Evolutionary conservation across 2,329 filamentous ascomycete species (phyloP).

Genomic region (Aspergillus hortae): DNA sequence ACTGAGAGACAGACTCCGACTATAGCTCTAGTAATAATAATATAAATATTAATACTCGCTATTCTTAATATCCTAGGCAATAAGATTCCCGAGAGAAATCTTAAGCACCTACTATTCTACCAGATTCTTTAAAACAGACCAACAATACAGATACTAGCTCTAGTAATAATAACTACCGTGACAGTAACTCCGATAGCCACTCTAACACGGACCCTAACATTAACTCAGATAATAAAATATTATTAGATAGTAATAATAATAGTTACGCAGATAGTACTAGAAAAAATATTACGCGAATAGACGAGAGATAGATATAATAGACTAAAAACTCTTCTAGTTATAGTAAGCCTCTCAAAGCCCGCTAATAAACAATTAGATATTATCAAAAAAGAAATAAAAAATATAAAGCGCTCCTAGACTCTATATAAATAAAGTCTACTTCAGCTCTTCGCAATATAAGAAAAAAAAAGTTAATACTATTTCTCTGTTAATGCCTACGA

Average conservation of each 20-base stretch:
- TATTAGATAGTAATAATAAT: not conserved
- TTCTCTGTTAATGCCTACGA: not conserved
- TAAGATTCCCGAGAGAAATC: not conserved
- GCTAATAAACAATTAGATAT: not conserved
- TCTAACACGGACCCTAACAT: not conserved
- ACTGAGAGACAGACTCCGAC: not conserved
- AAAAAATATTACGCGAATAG: not conserved
- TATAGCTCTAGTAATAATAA: not conserved
- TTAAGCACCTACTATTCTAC: not conserved
- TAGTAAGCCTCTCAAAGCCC: not conserved
- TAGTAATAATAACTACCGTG: not conserved
- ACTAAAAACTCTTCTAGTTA: not conserved
- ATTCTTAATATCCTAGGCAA: not conserved
- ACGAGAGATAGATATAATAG: not conserved
- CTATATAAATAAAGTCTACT: not conserved
- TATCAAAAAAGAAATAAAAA: not conserved
- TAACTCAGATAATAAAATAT: not conserved
- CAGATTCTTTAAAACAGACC: not conserved
- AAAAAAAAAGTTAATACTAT: constrained; percentile 1
- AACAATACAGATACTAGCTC: not conserved
- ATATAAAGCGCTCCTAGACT: not conserved
- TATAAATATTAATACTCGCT: not conserved
- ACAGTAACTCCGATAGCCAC: not conserved
- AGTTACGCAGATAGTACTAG: not conserved
- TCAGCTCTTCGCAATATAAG: constrained; percentile 1